Evolutionary conservation across 2,329 filamentous ascomycete species (phyloP).

Genomic region (Penicillium concentricum): DNA sequence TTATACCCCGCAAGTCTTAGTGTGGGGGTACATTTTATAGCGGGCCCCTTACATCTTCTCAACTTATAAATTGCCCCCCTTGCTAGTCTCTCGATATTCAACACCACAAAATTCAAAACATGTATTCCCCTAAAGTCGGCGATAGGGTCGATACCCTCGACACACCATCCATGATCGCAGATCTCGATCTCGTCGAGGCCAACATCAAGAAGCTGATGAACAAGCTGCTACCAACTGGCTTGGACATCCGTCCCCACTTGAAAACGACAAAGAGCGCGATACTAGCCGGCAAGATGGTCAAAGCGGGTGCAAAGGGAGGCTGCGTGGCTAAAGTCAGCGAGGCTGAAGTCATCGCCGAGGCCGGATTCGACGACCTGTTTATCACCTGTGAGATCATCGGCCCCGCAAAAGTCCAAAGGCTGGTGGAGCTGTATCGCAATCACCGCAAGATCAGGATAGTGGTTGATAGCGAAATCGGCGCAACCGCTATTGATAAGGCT

Average conservation of each 20-base stretch:
- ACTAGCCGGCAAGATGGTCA: constrained; percentile 46
- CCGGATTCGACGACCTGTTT: constrained; percentile 51
- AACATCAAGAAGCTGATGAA: constrained; percentile 52
- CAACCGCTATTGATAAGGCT: constrained; percentile 47
- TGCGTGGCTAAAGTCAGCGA: constrained; percentile 55
- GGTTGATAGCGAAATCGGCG: constrained; percentile 49
- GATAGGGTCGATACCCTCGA: constrained; percentile 48
- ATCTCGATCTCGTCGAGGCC: constrained; percentile 52
- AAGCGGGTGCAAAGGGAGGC: constrained; percentile 51
- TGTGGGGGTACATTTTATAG: too few relatives aligned
- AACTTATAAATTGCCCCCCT: background rate
- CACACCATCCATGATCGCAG: constrained; percentile 58
- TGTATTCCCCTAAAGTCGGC: constrained; percentile 47
- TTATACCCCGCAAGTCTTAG: too few relatives aligned
- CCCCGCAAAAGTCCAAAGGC: constrained; percentile 45
- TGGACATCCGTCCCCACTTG: constrained; percentile 52
- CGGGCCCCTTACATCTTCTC: too few relatives aligned
- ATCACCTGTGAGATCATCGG: constrained; percentile 55
- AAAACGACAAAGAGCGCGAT: constrained; percentile 54
- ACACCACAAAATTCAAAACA: too few relatives aligned
- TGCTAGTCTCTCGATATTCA: background rate
- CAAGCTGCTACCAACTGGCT: constrained; percentile 47
- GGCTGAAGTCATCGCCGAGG: constrained; percentile 44
- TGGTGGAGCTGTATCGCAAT: constrained; percentile 47
- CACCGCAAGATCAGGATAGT: constrained; percentile 46